A percentile compares a stretch with the other conserved stretches of the same genome.
These are phyloP conservation scores for Diplotaxis tenuifolia DNA, from an alignment of 345 rosid species.

Conservation along the genomic window DNA sequence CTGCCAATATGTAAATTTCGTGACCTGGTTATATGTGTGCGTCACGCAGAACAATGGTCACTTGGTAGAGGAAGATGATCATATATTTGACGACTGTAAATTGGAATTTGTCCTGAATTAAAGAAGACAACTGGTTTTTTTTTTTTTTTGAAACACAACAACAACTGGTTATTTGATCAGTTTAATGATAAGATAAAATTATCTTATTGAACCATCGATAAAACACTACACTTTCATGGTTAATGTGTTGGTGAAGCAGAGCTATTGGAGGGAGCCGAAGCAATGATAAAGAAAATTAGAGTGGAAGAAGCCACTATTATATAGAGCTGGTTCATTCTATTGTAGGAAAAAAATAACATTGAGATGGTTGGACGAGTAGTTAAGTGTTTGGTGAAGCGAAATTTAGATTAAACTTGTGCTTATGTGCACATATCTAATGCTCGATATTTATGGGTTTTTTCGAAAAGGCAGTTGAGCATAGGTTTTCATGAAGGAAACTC, in stretches of 20 bases:
- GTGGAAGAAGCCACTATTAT: constrained; percentile 52
- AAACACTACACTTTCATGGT: constrained; percentile 70
- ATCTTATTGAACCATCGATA: constrained; percentile 55
- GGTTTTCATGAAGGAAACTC: constrained; percentile 36
- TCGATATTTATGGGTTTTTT: constrained; percentile 3
- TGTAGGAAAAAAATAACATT: constrained; percentile 49
- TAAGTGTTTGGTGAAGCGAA: constrained; percentile 43
- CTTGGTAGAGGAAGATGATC: background rate
- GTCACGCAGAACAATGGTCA: background rate
- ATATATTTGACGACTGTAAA: background rate
- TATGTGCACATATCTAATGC: constrained; percentile 70
- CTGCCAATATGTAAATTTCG: background rate
- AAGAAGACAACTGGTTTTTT: background rate
- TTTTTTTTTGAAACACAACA: no score
- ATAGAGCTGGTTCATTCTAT: constrained; percentile 61
- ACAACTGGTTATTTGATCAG: background rate
- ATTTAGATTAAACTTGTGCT: constrained; percentile 54
- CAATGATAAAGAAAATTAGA: constrained; percentile 52
- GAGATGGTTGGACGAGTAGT: constrained; percentile 61
- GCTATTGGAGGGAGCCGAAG: constrained; percentile 58
- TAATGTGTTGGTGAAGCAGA: constrained; percentile 57
- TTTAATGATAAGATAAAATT: constrained; percentile 50
- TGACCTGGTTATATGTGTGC: background rate
- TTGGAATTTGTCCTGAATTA: background rate
- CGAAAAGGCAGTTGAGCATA: constrained; percentile 50